Base-by-base conservation (phyloP, 805 yeast species). In the Brettanomyces sp. region DNA sequence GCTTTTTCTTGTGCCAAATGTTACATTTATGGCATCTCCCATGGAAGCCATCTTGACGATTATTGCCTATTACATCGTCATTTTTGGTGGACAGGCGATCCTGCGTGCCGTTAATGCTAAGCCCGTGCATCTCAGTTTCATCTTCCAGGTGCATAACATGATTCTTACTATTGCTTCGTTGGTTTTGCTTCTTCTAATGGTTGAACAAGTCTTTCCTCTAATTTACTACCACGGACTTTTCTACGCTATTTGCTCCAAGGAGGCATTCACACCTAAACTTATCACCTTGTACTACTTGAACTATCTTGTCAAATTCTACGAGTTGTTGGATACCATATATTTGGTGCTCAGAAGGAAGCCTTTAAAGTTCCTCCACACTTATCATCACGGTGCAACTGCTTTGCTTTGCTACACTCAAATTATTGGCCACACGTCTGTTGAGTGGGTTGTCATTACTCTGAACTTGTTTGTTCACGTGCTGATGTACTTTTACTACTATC, bases 301-400 rank as follows among this genome's bases (percentile, higher is more conserved):
- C 69, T 85, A 85, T 64, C 67, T 85, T 63, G 81, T 86, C 59
- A 85, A 85, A 63, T 85, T 74, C 60, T 55, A 76, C 48, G 95
- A 85, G 64, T 79, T 85, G 57, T 59, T 84, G 46, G 93, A 85
- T 64, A 85, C 95, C 25, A 70, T 84, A 8, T 85, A 85, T 66
- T 72, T 85, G 57, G 87, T 85, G 39, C 77, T 85, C 47, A 85
- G 83, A 69, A 83, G 80, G 64, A 85, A 85, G 73, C 80, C 79
- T 58, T 74, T 85, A 56, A 74, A 85, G 45, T 85, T 85, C 61
- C 72, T 85, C 61, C 95, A 85, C 69, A 80, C 87, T 50, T 85
- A 85, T 66, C 95, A 85, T 64, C 95, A 85, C 58, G 93, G 95
- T 58, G 91, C 91, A 42, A 85, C 95, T 42, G 93, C 91, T 24